Percentiles rank a stretch among this genome's conserved stretches.
Evolutionary conservation across 352 stramenopile genomes (phyloP).

Genomic region (Globisporangium nagaii): DNA sequence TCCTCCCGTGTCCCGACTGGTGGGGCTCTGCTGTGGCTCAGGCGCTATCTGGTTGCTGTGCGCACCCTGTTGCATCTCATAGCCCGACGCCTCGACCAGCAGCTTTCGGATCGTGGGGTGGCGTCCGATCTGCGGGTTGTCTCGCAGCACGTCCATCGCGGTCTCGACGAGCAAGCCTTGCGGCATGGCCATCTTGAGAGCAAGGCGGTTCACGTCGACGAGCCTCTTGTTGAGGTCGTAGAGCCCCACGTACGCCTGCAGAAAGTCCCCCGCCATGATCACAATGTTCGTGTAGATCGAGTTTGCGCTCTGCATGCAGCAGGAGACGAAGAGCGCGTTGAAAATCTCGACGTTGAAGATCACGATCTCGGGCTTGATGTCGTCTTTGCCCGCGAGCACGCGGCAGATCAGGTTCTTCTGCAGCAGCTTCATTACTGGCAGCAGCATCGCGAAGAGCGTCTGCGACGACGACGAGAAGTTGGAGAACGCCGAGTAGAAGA

Average conservation of each 20-base stretch:
- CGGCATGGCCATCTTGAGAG: neutral
- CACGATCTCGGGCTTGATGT: conserved; percentile 21
- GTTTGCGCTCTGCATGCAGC: conserved; percentile 32
- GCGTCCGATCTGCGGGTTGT: too few relatives aligned
- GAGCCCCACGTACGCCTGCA: conserved; percentile 28
- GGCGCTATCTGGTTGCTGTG: too few relatives aligned
- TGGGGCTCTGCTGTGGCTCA: too few relatives aligned
- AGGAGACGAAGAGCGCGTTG: conserved; percentile 33
- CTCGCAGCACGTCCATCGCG: too few relatives aligned
- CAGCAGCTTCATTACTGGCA: conserved; percentile 31
- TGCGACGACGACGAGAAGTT: conserved; percentile 4
- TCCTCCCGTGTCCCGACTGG: too few relatives aligned
- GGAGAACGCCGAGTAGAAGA: conserved; percentile 13
- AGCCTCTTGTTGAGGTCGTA: conserved; percentile 19
- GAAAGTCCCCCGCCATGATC: conserved; percentile 29
- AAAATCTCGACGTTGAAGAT: conserved; percentile 44
- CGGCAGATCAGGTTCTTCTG: conserved; percentile 30
- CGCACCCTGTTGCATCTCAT: too few relatives aligned
- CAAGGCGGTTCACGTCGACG: neutral
- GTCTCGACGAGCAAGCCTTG: too few relatives aligned
- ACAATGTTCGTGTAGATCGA: conserved; percentile 22
- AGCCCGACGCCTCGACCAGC: too few relatives aligned
- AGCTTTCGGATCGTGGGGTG: too few relatives aligned
- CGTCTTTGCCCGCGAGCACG: conserved; percentile 11
- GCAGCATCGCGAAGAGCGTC: conserved; percentile 13